A percentile compares a stretch with the other conserved stretches of the same genome.
Evolutionary conservation across 495 filamentous ascomycete genomes (phyloP).

Genomic region (Xylaria scruposa): DNA sequence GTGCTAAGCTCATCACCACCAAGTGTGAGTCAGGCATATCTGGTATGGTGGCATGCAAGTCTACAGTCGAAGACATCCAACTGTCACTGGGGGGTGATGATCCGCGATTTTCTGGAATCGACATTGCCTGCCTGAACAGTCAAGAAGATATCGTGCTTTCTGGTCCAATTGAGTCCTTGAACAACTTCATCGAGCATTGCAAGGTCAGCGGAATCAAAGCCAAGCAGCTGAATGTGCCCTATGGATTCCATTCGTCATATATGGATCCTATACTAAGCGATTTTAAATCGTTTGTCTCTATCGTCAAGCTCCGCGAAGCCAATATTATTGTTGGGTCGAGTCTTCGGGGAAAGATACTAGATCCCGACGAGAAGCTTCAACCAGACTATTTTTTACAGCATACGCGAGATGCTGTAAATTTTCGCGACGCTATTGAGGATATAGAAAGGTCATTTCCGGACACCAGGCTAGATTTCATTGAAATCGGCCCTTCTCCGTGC

Average conservation of each 20-base stretch:
- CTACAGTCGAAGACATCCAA: constrained; percentile 12
- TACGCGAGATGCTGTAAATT: constrained; percentile 21
- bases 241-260: constrained; percentile 29
- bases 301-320: neutral
- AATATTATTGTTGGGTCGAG: constrained; percentile 18
- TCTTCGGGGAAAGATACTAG: constrained; percentile 16
- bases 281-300: neutral
- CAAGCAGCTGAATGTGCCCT: constrained; percentile 26
- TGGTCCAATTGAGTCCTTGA: constrained; percentile 26
- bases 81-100: neutral
- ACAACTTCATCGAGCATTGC: constrained; percentile 17
- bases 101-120: constrained; percentile 9
- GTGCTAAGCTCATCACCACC: constrained; percentile 29
- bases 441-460: constrained; percentile 14
- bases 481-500: constrained; percentile 26
- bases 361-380: neutral
- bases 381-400: constrained; percentile 20
- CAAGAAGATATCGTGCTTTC: constrained; percentile 29
- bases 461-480: constrained; percentile 11
- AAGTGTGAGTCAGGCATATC: constrained; percentile 23
- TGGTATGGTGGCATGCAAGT: constrained; percentile 30
- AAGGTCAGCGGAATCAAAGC: constrained; percentile 20
- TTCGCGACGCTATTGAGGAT: constrained; percentile 3
- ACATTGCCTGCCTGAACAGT: constrained; percentile 32
- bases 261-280: constrained; percentile 31